A percentile compares a stretch with the other conserved stretches of the same genome.
Evolutionary conservation across 2,329 filamentous ascomycete species (phyloP).

Genomic region (Kalaharituber pfeilii): DNA sequence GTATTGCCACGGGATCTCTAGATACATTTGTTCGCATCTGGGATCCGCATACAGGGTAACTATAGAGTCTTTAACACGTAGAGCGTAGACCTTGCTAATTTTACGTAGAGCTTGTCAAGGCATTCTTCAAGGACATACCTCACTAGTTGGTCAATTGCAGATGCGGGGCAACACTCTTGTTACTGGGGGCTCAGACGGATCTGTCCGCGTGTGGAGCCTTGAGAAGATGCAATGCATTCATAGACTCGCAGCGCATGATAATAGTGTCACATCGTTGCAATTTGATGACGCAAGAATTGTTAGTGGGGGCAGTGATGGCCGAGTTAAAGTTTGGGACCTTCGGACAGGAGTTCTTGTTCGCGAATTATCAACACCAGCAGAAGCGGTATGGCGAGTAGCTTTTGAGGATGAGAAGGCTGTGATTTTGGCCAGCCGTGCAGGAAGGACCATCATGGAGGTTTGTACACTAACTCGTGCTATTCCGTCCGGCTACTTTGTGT

Average conservation of each 20-base stretch:
- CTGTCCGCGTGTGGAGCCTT: slow-evolving; percentile 88
- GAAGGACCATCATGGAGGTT: slow-evolving; percentile 94
- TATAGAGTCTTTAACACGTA: slow-evolving; percentile 14
- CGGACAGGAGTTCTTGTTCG: slow-evolving; percentile 79
- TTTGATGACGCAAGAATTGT: slow-evolving; percentile 94
- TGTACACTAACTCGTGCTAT: slow-evolving; percentile 29
- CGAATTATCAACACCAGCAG: slow-evolving; percentile 76
- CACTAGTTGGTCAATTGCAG: slow-evolving; percentile 86
- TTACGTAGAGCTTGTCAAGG: slow-evolving; percentile 53
- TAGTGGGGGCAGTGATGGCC: slow-evolving; percentile 88
- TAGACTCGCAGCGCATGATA: slow-evolving; percentile 87
- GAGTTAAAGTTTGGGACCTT: slow-evolving; percentile 96
- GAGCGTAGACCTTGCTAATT: no score
- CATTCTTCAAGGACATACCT: slow-evolving; percentile 90
- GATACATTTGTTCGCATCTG: slow-evolving; percentile 95
- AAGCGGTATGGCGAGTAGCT: slow-evolving; percentile 92
- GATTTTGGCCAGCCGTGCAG: slow-evolving; percentile 71
- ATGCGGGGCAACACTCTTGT: slow-evolving; percentile 90
- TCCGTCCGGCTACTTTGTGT: neutral
- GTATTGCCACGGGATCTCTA: slow-evolving; percentile 85
- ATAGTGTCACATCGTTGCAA: slow-evolving; percentile 92
- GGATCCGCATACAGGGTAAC: slow-evolving; percentile 75
- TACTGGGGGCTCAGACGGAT: slow-evolving; percentile 89
- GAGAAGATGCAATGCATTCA: slow-evolving; percentile 84
- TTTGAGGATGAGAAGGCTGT: slow-evolving; percentile 98